phyloP scores from a whole-genome alignment of 2,329 filamentous ascomycete species.

The Pleurostoma richardsiae region DNA sequence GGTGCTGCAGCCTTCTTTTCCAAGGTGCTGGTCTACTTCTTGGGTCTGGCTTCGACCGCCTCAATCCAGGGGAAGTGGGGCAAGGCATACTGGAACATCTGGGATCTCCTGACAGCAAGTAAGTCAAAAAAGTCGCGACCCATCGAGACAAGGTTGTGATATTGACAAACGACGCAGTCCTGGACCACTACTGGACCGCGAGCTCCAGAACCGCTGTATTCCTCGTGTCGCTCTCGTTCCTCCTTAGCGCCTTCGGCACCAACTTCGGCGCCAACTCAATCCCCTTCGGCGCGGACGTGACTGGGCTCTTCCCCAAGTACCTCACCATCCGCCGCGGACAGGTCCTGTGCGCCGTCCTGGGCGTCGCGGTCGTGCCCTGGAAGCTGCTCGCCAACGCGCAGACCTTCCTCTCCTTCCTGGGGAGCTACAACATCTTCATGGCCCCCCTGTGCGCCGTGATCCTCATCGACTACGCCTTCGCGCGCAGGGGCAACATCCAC shows the following conservation, averaged over 20 bases:
- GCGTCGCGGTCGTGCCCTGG: constrained; percentile 18
- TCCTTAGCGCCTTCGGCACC: constrained; percentile 33
- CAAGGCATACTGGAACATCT: constrained; percentile 29
- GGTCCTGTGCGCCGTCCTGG: constrained; percentile 31
- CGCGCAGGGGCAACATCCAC: constrained; percentile 24
- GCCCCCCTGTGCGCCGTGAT: constrained; percentile 18
- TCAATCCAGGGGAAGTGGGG: constrained; percentile 26
- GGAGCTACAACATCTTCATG: constrained; percentile 19
- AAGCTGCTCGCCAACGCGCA: constrained; percentile 15
- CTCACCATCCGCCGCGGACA: constrained; percentile 36
- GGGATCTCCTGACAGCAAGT: constrained; percentile 25
- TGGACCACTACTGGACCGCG: constrained; percentile 26
- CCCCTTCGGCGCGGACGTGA: constrained; percentile 33
- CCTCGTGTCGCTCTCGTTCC: constrained; percentile 16
- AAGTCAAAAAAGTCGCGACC: neutral
- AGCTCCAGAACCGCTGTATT: constrained; percentile 24
- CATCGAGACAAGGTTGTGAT: no score
- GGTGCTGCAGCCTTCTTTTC: constrained; percentile 17
- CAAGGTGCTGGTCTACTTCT: constrained; percentile 19
- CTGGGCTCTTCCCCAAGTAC: constrained; percentile 32
- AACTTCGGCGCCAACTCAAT: constrained; percentile 36
- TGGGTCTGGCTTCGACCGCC: constrained; percentile 22
- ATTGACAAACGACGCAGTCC: constrained; percentile 7
- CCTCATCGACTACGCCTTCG: constrained; percentile 26
- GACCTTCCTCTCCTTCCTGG: constrained; percentile 17